Percentiles rank a stretch among this genome's conserved stretches.
Conservation (phyloP, 2,329 filamentous ascomycete species). For the Aspergillus tamarii region DNA sequence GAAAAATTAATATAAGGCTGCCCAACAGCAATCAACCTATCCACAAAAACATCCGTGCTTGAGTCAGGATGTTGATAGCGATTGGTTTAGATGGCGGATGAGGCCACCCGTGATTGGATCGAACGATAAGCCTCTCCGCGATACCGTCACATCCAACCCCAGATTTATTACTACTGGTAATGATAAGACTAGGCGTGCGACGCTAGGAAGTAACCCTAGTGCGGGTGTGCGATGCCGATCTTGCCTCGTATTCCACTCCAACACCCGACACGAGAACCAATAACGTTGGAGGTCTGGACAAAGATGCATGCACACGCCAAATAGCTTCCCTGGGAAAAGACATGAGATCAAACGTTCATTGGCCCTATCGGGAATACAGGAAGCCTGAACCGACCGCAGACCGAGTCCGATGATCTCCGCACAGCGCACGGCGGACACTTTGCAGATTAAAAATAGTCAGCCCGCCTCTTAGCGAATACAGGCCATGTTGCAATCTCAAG, state of each 20-base stretch:
- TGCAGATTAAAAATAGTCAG: neutral
- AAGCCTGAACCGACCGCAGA: neutral
- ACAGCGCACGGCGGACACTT: neutral
- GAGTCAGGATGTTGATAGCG: neutral
- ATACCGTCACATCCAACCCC: neutral
- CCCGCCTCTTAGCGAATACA: neutral
- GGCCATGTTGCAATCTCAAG: constrained; percentile 20
- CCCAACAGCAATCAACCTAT: neutral
- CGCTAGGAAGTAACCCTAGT: neutral
- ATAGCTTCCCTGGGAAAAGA: neutral
- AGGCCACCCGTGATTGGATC: neutral
- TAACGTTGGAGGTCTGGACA: neutral
- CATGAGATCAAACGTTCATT: neutral
- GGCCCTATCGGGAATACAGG: neutral
- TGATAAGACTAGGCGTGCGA: neutral
- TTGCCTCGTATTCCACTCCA: neutral
- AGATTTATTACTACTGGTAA: neutral
- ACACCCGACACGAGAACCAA: neutral
- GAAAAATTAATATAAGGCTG: neutral
- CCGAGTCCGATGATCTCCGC: neutral
- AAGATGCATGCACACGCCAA: neutral
- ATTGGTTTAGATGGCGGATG: neutral
- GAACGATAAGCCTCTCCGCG: neutral
- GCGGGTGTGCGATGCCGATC: neutral
- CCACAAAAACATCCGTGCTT: neutral